A percentile compares a stretch with the other conserved stretches of the same genome.
phyloP scores from a whole-genome alignment of 2,329 filamentous ascomycete species.

The Neoarthrinium moseri region DNA sequence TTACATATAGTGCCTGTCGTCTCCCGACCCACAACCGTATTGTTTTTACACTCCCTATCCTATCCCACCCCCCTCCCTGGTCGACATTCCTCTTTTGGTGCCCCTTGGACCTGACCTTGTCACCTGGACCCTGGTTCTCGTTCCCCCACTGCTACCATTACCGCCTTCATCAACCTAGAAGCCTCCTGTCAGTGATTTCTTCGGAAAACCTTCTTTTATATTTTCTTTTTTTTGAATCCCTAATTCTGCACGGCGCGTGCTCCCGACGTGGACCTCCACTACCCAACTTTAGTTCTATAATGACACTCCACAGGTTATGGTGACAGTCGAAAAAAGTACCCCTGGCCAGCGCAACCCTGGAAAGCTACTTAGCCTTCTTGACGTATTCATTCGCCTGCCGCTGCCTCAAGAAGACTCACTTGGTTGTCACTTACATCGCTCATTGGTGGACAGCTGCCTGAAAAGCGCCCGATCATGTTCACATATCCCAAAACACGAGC shows the following conservation, averaged over 20 bases:
- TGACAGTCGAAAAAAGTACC: conserved; percentile 36
- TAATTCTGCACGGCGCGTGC: conserved; percentile 28
- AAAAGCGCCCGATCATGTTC: conserved; percentile 43
- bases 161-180: conserved; percentile 20
- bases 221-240: conserved; percentile 23
- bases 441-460: conserved; percentile 37
- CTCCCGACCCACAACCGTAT: conserved; percentile 26
- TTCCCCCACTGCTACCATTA: conserved; percentile 26
- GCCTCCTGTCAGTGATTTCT: conserved; percentile 20
- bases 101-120: conserved; percentile 22
- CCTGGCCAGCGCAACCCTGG: conserved; percentile 32
- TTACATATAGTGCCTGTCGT: conserved; percentile 28
- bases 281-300: conserved; percentile 28
- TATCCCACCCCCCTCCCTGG: conserved; percentile 25
- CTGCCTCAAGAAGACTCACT: conserved; percentile 26
- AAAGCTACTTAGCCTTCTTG: conserved; percentile 35
- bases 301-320: conserved; percentile 32
- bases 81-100: conserved; percentile 21
- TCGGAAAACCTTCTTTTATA: conserved; percentile 23
- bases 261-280: conserved; percentile 35
- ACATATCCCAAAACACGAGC: conserved; percentile 38
- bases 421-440: conserved; percentile 27
- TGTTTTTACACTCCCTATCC: conserved; percentile 25
- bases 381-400: conserved; percentile 33
- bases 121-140: conserved; percentile 23